Base-by-base conservation (phyloP, 2,329 filamentous ascomycete species). In the Fusarium torulosum region DNA sequence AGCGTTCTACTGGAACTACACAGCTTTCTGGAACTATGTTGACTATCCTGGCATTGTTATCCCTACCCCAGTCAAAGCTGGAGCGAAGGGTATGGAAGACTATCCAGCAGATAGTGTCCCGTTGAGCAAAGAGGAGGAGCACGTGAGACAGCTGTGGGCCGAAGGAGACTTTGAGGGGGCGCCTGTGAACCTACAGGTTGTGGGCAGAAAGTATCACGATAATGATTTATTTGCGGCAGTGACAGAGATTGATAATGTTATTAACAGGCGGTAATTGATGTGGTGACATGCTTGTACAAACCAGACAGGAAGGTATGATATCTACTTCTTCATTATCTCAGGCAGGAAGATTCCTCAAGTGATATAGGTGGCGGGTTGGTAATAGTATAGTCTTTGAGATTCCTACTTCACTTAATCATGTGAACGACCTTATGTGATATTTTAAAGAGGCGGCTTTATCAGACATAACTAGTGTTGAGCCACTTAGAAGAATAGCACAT, bases 1-100 rank as follows among this genome's bases (percentile, higher is more conserved):
- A 3, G 68, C 74, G 1, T 69, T 75, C 1, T 74, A 78, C 53
- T 79, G 76, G 76, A 76, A 78, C 20, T 78, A 80, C 54, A 79
- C 77, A 0, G 74, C 76, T 7, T 68, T 79, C 8, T 80, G 73
- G 67, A 79, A 79, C 25, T 76, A 78, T 19, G 64, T 79, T 3
- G 78, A 80, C 44, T 78, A 75, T 17, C 77, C 78, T 0, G 78
- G 74, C 0, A 74, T 74, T 0, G 77, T 77, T 0, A 37, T 80
- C 0, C 79, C 78, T 1, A 79, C 78, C 2, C 75, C 77, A 0
- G n/a, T 70, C 13, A 68, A 53, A 31, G 53, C 66, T n/a, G 35
- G 37, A 0, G 72, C 40, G 13, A 51, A 51, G 7, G 60, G 60
- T 4, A 25, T 13, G 0, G 60, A 63, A 7, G 37, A n/a, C 0